Evolutionary conservation across 1,139 yeast species (phyloP).

Genomic region (Arxiozyma bovina): DNA sequence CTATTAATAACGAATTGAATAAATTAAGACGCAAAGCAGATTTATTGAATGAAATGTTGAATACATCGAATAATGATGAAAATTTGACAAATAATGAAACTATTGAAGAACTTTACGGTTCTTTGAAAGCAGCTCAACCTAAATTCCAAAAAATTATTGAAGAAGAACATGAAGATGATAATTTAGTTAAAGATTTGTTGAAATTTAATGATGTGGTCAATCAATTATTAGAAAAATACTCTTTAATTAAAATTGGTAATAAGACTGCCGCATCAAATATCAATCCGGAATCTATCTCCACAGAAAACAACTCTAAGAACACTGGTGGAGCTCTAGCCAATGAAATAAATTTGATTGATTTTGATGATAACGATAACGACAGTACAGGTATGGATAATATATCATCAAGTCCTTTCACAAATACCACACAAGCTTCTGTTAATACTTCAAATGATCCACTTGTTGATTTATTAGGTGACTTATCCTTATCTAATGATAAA

Average conservation of each 20-base stretch:
- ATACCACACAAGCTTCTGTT: not conserved
- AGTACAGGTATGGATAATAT: not conserved
- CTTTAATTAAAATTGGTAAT: conserved; percentile 57
- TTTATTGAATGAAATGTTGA: conserved; percentile 80
- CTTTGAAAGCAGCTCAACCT: conserved; percentile 80
- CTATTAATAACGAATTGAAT: conserved; percentile 76
- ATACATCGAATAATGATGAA: conserved; percentile 40
- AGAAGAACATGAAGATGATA: conserved; percentile 65
- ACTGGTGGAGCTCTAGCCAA: conserved; percentile 27
- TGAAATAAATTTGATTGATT: conserved; percentile 64
- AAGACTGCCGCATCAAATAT: conserved; percentile 52
- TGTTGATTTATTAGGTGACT: conserved; percentile 39
- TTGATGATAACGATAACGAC: conserved; percentile 40
- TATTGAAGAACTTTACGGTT: conserved; percentile 62
- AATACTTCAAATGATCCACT: conserved; percentile 11
- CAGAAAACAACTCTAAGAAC: conserved; percentile 6
- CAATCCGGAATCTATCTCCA: conserved; percentile 24
- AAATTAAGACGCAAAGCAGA: conserved; percentile 84
- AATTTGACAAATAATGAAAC: conserved; percentile 58
- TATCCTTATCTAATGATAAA: conserved; percentile 8
- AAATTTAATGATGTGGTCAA: conserved; percentile 72
- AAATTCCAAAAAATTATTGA: conserved; percentile 74
- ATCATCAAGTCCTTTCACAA: conserved; percentile 9
- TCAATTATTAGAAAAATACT: conserved; percentile 58
- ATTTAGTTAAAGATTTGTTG: conserved; percentile 56